Percentiles rank a stretch among this genome's conserved stretches.
Evolutionary conservation across 371 early-diverging fungal species (phyloP).

Genomic region (Mortierella sp.): DNA sequence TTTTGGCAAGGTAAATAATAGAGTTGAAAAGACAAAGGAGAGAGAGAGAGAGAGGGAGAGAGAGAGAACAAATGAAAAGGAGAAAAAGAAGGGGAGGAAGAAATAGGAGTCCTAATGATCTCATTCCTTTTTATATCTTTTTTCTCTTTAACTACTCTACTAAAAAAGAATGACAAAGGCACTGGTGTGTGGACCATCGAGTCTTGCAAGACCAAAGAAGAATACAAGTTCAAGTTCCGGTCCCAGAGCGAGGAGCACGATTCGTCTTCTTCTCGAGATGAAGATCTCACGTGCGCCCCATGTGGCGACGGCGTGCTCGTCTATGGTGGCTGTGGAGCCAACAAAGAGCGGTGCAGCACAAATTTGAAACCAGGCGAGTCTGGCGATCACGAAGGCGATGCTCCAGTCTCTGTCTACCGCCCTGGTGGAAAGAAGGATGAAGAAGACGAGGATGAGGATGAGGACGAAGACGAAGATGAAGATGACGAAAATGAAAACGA

Average conservation of each 20-base stretch:
- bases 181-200: constrained; percentile 44
- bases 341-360: constrained; percentile 30
- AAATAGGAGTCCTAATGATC: neutral
- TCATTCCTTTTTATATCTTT: neutral
- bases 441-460: constrained; percentile 21
- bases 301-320: constrained; percentile 39
- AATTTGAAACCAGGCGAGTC: constrained; percentile 28
- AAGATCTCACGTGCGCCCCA: constrained; percentile 38
- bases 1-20: constrained; percentile 43
- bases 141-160: neutral
- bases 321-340: constrained; percentile 40
- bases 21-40: neutral
- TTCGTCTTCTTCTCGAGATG: constrained; percentile 8
- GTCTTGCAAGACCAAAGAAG: constrained; percentile 7
- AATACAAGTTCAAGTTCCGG: constrained; percentile 17
- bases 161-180: constrained; percentile 31
- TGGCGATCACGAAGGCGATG: constrained; percentile 11
- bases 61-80: neutral
- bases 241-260: constrained; percentile 23
- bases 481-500: neutral
- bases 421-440: constrained; percentile 19
- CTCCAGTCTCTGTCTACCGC: constrained; percentile 31
- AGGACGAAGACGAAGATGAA: neutral
- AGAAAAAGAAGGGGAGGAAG: neutral
- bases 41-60: neutral